phyloP scores from a whole-genome alignment of 2,329 filamentous ascomycete species.

The Curvularia eragrostidis region DNA sequence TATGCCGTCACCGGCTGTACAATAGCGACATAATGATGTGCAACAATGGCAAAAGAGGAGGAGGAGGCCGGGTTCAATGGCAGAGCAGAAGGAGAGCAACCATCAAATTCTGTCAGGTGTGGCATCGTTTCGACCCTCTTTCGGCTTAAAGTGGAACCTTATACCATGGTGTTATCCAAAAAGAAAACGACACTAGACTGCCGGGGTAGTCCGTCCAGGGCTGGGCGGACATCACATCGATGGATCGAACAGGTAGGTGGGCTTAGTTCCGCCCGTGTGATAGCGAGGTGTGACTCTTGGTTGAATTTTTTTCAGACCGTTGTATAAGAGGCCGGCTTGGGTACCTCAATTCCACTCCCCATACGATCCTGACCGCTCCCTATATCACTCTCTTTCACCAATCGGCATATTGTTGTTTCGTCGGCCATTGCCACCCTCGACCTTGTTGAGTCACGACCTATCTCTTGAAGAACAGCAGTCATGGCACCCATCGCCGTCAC shows the following conservation, averaged over 20 bases:
- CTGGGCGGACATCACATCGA: constrained; percentile 21
- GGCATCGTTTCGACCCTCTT: constrained; percentile 9
- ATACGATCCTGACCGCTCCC: constrained; percentile 2
- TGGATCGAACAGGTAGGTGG: constrained; percentile 16
- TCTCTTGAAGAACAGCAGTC: background rate
- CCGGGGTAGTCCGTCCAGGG: constrained; percentile 19
- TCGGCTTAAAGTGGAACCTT: constrained; percentile 18
- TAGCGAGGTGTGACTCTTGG: constrained; percentile 37
- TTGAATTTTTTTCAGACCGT: constrained; percentile 22
- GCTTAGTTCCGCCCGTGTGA: constrained; percentile 31
- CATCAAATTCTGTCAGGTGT: background rate
- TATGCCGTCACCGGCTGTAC: constrained; percentile 12
- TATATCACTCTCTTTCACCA: background rate
- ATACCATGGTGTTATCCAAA: constrained; percentile 22
- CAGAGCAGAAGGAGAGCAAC: background rate
- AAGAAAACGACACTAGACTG: constrained; percentile 14
- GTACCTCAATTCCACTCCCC: constrained; percentile 4
- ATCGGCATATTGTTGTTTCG: background rate
- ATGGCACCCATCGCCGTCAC: constrained; percentile 46
- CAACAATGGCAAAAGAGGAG: background rate
- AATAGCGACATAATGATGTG: constrained; percentile 4
- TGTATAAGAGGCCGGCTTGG: constrained; percentile 26
- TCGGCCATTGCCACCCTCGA: background rate
- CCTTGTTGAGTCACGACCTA: background rate
- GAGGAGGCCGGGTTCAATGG: constrained; percentile 1